Conservation (phyloP, 176 grass and related monocot species). For the Triticum urartu region DNA sequence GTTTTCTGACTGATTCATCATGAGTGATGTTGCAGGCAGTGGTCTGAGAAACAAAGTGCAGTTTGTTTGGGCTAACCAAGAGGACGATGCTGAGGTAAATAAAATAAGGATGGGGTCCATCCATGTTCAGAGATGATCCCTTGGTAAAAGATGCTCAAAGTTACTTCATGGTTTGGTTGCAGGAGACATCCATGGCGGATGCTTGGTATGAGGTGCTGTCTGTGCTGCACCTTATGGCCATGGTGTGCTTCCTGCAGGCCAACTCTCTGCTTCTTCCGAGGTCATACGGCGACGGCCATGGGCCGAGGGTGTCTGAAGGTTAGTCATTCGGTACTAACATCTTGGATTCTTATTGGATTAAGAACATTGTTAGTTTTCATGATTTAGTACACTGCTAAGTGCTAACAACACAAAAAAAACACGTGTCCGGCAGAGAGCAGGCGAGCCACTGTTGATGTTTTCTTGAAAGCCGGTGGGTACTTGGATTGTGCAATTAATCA, state of each 20-base stretch:
- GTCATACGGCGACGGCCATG: slow-evolving; percentile 54
- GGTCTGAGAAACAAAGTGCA: slow-evolving; percentile 50
- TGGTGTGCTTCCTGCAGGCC: slow-evolving; percentile 67
- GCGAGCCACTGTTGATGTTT: slow-evolving; percentile 69
- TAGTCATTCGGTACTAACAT: background rate
- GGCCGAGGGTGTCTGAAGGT: slow-evolving; percentile 70
- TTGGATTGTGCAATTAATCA: slow-evolving; percentile 69
- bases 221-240: slow-evolving; percentile 75
- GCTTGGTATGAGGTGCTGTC: slow-evolving; percentile 84
- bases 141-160: slow-evolving; percentile 21
- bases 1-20: background rate
- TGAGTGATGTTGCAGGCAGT: slow-evolving; percentile 28
- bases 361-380: background rate
- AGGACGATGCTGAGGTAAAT: slow-evolving; percentile 56
- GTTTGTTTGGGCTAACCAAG: slow-evolving; percentile 81
- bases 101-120: background rate
- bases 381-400: background rate
- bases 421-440: slow-evolving; percentile 50
- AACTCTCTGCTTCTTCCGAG: slow-evolving; percentile 69
- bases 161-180: slow-evolving; percentile 24
- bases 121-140: background rate
- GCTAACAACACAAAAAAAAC: background rate
- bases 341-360: slow-evolving; percentile 13
- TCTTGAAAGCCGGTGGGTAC: slow-evolving; percentile 76
- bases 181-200: slow-evolving; percentile 78